Evolutionary conservation across 164 flowering plant genomes (phyloP), one percentile per base, ranked within the genome.

Genomic region (Vitis cinerea): DNA sequence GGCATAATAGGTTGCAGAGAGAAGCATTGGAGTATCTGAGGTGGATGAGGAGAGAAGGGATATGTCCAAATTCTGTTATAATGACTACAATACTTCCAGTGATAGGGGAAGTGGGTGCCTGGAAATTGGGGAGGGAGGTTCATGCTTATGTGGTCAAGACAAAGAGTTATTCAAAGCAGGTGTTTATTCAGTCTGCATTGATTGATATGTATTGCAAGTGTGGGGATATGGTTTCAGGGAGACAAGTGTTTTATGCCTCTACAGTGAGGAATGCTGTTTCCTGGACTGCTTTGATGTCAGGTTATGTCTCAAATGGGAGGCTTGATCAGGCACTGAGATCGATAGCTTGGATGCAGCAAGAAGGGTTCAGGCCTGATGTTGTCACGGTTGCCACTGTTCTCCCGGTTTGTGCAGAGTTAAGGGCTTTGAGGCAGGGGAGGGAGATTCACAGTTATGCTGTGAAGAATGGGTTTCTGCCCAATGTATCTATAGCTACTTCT

Each of bases 201-300:
- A 77, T 94, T 59, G 97, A 94, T 79, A 90, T 92, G 97, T 94
- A 92, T 59, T 86, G 93, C 80, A 94, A 94, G 68, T 92, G 97
- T 67, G 82, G 85, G 10, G 95, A 92, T 61, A 75, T 94, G 83
- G 77, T 44, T 52, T 88, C 85, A 0, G 94, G 88, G 10, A 86
- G 97, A 73, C 75, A 65, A 57, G 94, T 88, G 0, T 94, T 94
- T 69, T 89, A 86, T 64, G 74, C 63, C 3, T 87, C 87, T 0
- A 71, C 5, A 72, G 87, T 83, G 78, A 87, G 97, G 75, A 88
- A 83, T 80, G 78, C 78, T n/a, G 79, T 90, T 75, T 85, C 87
- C 52, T 94, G 98, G 98, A 94, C 98, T 10, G 93, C 97, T 48
- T 72, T 94, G 67, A 79, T 92, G 71, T 90, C 98, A 0, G 98